These are phyloP conservation scores for Sporothrix euskadiensis DNA, from an alignment of 2,329 filamentous ascomycete species.

Conservation along the genomic window DNA sequence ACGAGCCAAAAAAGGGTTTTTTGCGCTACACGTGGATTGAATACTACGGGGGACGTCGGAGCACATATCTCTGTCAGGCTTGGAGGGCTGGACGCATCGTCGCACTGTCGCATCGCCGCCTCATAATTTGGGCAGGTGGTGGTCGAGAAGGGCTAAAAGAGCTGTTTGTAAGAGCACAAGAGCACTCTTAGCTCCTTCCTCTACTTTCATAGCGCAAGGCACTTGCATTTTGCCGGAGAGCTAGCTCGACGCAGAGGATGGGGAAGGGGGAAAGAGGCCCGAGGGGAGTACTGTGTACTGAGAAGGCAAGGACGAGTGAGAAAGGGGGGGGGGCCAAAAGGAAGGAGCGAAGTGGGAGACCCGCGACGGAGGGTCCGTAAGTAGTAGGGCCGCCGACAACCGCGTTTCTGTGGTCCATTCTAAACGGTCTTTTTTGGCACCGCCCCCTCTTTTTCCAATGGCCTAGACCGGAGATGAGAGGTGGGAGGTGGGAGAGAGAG, in stretches of 20 bases:
- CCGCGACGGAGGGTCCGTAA: conserved; percentile 5
- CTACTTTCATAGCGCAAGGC: conserved; percentile 9
- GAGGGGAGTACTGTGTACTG: too few species aligned
- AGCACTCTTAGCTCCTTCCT: conserved; percentile 3
- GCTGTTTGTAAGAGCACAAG: conserved; percentile 8
- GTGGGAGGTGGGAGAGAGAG: conserved; percentile 3
- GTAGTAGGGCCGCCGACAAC: background rate
- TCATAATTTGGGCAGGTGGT: conserved; percentile 12
- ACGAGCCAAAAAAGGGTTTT: background rate
- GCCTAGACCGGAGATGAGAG: conserved; percentile 15
- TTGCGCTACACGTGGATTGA: background rate
- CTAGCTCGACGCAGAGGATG: conserved; percentile 7
- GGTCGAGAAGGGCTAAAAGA: background rate
- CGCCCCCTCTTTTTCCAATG: background rate
- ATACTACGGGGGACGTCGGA: background rate
- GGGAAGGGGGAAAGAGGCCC: background rate
- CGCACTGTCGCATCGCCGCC: conserved; percentile 3
- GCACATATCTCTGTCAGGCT: background rate
- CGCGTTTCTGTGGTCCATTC: background rate
- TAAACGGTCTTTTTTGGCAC: background rate
- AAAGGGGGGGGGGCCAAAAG: background rate
- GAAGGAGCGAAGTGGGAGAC: conserved; percentile 6
- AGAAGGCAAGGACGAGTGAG: background rate
- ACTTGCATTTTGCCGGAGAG: conserved; percentile 14
- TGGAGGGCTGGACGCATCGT: background rate